Percentiles rank a stretch among this genome's conserved stretches.
phyloP scores from a whole-genome alignment of 1,284 basidiomycete species.

The Xerocomus amazonicus region DNA sequence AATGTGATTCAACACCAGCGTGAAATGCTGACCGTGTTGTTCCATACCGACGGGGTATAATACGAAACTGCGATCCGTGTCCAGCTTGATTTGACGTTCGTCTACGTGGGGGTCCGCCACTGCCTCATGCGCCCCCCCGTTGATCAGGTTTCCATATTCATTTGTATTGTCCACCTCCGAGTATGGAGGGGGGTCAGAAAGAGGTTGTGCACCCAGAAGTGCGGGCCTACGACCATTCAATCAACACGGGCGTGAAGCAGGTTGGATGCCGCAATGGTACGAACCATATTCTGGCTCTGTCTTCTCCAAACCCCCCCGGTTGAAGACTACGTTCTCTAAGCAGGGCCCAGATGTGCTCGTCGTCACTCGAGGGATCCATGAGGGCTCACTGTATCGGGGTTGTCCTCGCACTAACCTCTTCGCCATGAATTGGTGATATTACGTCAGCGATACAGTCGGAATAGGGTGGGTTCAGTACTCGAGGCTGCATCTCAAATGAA shows the following conservation, averaged over 20 bases:
- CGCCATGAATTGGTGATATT: constrained; percentile 7
- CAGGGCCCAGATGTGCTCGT: constrained; percentile 45
- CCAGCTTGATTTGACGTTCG: constrained; percentile 80
- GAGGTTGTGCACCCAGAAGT: constrained; percentile 20
- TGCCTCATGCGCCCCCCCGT: constrained; percentile 7
- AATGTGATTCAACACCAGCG: constrained; percentile 14
- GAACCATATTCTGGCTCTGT: constrained; percentile 57
- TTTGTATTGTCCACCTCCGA: constrained; percentile 24
- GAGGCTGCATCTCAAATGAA: neutral
- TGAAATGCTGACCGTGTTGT: constrained; percentile 6
- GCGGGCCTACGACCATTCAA: constrained; percentile 23
- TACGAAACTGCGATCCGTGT: constrained; percentile 87
- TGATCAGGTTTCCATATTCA: constrained; percentile 5
- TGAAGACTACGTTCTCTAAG: constrained; percentile 49
- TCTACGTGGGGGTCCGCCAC: constrained; percentile 54
- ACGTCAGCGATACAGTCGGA: constrained; percentile 20
- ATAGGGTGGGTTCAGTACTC: constrained; percentile 1
- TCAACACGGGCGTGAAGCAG: constrained; percentile 5
- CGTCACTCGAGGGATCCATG: constrained; percentile 26
- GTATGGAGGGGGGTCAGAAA: constrained; percentile 27
- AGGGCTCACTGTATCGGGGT: constrained; percentile 11
- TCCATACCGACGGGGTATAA: constrained; percentile 66
- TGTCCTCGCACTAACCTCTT: neutral
- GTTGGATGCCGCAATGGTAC: constrained; percentile 17
- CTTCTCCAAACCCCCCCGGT: constrained; percentile 60